Evolutionary conservation across 345 rosid genomes (phyloP).

Genomic region (Aquilaria malaccensis): DNA sequence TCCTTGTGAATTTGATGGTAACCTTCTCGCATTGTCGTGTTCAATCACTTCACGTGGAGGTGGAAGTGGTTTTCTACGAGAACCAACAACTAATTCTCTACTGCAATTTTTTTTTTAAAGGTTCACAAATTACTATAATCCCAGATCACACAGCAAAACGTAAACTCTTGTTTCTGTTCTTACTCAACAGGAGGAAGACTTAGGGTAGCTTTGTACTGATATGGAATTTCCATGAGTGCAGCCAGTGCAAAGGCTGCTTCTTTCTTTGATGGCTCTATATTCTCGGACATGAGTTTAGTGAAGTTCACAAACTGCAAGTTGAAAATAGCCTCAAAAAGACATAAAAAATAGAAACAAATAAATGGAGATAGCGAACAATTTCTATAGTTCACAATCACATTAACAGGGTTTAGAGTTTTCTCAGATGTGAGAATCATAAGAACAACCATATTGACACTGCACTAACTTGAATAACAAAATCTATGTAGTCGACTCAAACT

Average conservation of each 20-base stretch:
- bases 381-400: background rate
- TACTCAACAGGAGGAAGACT: constrained; percentile 39
- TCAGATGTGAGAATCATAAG: too few species aligned
- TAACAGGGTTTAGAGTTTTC: background rate
- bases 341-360: background rate
- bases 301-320: constrained; percentile 76
- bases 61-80: constrained; percentile 44
- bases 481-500: too few species aligned
- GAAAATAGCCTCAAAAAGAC: background rate
- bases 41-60: constrained; percentile 71
- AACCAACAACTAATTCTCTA: constrained; percentile 21
- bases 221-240: constrained; percentile 94
- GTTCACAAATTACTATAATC: constrained; percentile 9
- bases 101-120: constrained; percentile 29
- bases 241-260: constrained; percentile 91
- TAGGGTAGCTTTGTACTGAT: constrained; percentile 79
- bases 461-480: too few species aligned
- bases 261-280: constrained; percentile 50
- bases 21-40: constrained; percentile 18
- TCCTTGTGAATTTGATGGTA: background rate
- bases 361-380: background rate
- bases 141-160: constrained; percentile 1
- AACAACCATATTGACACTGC: too few species aligned
- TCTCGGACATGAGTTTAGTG: constrained; percentile 76
- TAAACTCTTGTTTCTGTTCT: constrained; percentile 13